phyloP scores from a whole-genome alignment of 768 basidiomycete species.

The Hericium alpestre region DNA sequence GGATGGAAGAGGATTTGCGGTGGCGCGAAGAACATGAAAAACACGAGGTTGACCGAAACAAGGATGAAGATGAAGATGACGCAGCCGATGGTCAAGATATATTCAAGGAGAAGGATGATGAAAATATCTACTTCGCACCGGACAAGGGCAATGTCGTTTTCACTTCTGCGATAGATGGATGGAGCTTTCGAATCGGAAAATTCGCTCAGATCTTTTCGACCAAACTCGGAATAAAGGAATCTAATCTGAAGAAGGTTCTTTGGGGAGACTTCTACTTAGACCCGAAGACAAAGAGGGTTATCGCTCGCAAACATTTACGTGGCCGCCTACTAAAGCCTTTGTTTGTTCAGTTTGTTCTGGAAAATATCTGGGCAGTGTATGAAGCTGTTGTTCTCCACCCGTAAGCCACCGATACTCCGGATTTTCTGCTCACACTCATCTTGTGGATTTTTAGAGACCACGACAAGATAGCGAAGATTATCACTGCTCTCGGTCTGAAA shows the following conservation, averaged over 20 bases:
- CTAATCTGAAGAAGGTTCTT: constrained; percentile 71
- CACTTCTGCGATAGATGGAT: constrained; percentile 90
- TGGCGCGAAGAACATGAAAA: constrained; percentile 91
- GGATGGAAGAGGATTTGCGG: constrained; percentile 92
- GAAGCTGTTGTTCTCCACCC: constrained; percentile 81
- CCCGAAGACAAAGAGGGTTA: constrained; percentile 87
- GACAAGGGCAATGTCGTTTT: constrained; percentile 94
- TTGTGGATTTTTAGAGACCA: constrained; percentile 48
- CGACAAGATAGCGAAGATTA: constrained; percentile 84
- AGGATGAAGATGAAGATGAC: constrained; percentile 64
- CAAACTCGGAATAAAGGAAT: constrained; percentile 86
- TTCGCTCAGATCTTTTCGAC: constrained; percentile 88
- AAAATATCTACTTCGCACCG: constrained; percentile 95
- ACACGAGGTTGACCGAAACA: constrained; percentile 47
- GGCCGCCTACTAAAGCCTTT: constrained; percentile 86
- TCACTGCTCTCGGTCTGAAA: constrained; percentile 69
- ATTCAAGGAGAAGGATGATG: constrained; percentile 94
- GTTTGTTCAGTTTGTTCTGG: constrained; percentile 94
- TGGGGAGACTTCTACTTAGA: constrained; percentile 99
- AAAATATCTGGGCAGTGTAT: constrained; percentile 96
- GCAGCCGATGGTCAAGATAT: constrained; percentile 49
- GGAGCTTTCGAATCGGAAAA: constrained; percentile 91
- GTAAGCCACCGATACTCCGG: constrained; percentile 35
- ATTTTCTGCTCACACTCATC: too few species aligned
- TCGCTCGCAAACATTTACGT: constrained; percentile 81